Evolutionary conservation across 768 basidiomycete species (phyloP), one percentile per base, ranked within the genome.

Genomic region (Omphalotus guepiniiformis): DNA sequence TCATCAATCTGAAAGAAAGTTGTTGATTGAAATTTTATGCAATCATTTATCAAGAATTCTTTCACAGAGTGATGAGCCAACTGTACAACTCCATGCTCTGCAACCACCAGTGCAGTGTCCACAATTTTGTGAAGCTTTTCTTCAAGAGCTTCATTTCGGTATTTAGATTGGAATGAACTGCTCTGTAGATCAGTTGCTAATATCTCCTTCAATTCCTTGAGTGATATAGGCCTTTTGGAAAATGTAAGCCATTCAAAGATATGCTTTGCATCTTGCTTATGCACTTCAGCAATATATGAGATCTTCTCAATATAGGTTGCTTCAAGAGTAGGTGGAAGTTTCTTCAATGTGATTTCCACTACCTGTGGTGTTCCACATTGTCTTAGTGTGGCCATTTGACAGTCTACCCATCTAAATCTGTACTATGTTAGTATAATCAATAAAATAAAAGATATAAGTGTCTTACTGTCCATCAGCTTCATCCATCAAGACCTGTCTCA

Each of bases 11-110:
- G 22, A 25, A 40, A 40, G 22, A 23, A 40, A 22, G 13, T 13
- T 5, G 13, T 12, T 15, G n/a, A 13, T 39, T 39, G 38, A 26
- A 11, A 7, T 23, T 18, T 18, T 7, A 6, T 40, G 2, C 27
- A 12, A 11, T 21, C 27, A 6, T 40, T 6, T 4, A 40, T 8
- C 8, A 40, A 16, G 16, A 40, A 21, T 11, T 40, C 39, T 26
- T 40, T 40, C 9, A 40, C 39, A 40, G 39, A 40, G 9, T 21
- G 22, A 40, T 40, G 39, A 6, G 39, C 39, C 22, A 40, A 16
- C 22, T 19, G 39, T 13, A 40, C 21, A 4, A 23, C n/a, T 23
- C 27, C 8, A 23, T 23, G 9, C 22, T 40, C 19, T 3, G 27
- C 19, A 8, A 9, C 4, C 6, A 40, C 39, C 2, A 40, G 22